phyloP scores from a whole-genome alignment of 1,284 basidiomycete genomes.

The Malassezia sympodialis region DNA sequence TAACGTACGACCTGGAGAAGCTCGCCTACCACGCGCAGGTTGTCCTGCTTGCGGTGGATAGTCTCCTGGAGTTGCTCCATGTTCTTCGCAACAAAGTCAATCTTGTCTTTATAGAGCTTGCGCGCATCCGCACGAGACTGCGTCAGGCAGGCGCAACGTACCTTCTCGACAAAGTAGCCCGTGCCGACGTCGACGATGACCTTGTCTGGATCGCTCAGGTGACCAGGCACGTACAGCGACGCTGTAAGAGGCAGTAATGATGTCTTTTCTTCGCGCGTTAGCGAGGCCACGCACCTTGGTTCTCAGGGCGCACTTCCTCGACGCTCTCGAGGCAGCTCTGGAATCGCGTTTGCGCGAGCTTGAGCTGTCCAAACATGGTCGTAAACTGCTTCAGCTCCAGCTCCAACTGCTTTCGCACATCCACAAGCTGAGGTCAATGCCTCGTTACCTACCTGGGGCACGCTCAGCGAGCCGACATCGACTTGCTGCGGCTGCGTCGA shows the following conservation, averaged over 20 bases:
- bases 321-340: slow-evolving; percentile 74
- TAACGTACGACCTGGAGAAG: slow-evolving; percentile 39
- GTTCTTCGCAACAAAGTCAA: slow-evolving; percentile 38
- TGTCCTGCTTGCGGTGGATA: slow-evolving; percentile 42
- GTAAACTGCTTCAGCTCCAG: slow-evolving; percentile 88
- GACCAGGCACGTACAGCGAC: slow-evolving; percentile 88
- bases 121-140: slow-evolving; percentile 35
- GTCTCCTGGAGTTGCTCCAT: slow-evolving; percentile 44
- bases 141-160: slow-evolving; percentile 46
- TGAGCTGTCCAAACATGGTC: slow-evolving; percentile 81
- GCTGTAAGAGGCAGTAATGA: slow-evolving; percentile 85
- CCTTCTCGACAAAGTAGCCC: slow-evolving; percentile 92
- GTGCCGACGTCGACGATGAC: slow-evolving; percentile 94
- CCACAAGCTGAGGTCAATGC: slow-evolving; percentile 24
- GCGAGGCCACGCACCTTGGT: slow-evolving; percentile 52
- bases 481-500: slow-evolving; percentile 30
- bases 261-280: slow-evolving; percentile 59
- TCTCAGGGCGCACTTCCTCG: slow-evolving; percentile 63
- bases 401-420: slow-evolving; percentile 42
- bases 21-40: slow-evolving; percentile 39
- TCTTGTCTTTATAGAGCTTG: slow-evolving; percentile 37
- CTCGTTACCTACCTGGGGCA: slow-evolving; percentile 23
- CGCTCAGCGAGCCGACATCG: slow-evolving; percentile 29
- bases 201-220: slow-evolving; percentile 67
- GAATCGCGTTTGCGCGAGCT: slow-evolving; percentile 86